These are phyloP conservation scores for Phytophthora agathidicida DNA, from an alignment of 352 stramenopile species.

Conservation along the genomic window DNA sequence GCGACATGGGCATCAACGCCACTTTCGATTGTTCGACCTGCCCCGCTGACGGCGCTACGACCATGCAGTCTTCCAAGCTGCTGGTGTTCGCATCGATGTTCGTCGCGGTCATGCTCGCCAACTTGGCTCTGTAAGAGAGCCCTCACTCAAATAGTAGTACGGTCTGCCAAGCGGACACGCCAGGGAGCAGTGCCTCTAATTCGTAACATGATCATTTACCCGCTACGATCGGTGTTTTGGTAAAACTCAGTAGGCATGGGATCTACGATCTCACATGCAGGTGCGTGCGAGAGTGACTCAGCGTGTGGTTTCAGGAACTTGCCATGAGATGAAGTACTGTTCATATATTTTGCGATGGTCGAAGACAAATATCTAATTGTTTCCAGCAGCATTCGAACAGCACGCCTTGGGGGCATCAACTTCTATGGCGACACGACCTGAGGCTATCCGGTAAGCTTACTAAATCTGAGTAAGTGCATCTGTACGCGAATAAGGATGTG, in stretches of 20 bases:
- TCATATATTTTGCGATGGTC: too few species aligned
- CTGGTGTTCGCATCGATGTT: slow-evolving; percentile 43
- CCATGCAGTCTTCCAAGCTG: slow-evolving; percentile 42
- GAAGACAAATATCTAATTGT: too few species aligned
- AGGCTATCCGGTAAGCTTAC: too few species aligned
- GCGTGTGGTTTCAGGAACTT: too few species aligned
- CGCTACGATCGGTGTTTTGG: neutral
- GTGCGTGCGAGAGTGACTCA: too few species aligned
- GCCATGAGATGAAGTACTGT: too few species aligned
- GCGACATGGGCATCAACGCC: slow-evolving; percentile 38
- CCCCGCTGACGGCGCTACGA: slow-evolving; percentile 23
- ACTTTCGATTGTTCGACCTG: slow-evolving; percentile 50
- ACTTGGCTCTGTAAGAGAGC: slow-evolving; percentile 42
- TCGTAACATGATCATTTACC: slow-evolving; percentile 33
- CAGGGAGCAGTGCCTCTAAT: slow-evolving; percentile 17
- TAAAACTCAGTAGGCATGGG: neutral
- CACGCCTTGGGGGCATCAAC: too few species aligned
- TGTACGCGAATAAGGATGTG: too few species aligned
- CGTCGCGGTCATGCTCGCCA: slow-evolving; percentile 39
- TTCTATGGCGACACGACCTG: too few species aligned
- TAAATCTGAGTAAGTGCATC: too few species aligned
- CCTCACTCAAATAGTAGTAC: slow-evolving; percentile 34
- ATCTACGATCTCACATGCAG: too few species aligned
- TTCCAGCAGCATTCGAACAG: too few species aligned
- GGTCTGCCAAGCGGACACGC: neutral